A percentile compares a stretch with the other conserved stretches of the same genome.
These are phyloP conservation scores for Chlorella sp. DNA, from an alignment of 139 green algal species.

Conservation along the genomic window DNA sequence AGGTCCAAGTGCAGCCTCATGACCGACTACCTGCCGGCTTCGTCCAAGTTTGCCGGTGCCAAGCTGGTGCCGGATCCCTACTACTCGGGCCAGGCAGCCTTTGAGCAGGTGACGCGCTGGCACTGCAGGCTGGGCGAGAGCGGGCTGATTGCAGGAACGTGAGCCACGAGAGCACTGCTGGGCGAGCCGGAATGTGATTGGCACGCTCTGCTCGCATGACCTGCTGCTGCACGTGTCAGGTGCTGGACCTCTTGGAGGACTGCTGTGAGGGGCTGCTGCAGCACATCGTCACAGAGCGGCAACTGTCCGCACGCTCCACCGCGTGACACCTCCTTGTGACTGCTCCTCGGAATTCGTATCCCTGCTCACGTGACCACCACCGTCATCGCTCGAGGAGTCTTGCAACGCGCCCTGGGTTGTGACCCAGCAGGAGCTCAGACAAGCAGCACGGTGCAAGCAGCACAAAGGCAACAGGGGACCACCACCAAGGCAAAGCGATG, in stretches of 20 bases:
- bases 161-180: not conserved
- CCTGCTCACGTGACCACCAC: too few species aligned
- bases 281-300: conserved; percentile 17
- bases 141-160: too few species aligned
- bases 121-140: not conserved
- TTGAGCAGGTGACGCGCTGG: not conserved
- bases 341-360: too few species aligned
- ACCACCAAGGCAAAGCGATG: too few species aligned
- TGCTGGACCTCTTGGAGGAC: conserved; percentile 83
- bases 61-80: not conserved
- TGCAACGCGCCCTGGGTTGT: too few species aligned
- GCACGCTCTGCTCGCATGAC: not conserved
- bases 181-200: not conserved
- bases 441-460: too few species aligned
- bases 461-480: too few species aligned
- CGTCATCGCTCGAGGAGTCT: too few species aligned
- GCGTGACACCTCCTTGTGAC: too few species aligned
- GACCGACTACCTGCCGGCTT: not conserved
- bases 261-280: conserved; percentile 59
- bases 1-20: not conserved
- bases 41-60: not conserved
- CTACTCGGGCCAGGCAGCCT: not conserved
- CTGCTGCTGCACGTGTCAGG: conserved; percentile 8
- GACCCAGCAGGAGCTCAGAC: too few species aligned
- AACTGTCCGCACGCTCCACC: not conserved